These are phyloP conservation scores for Phaffia tasmanica DNA, from an alignment of 768 basidiomycete genomes.

Conservation along the genomic window DNA sequence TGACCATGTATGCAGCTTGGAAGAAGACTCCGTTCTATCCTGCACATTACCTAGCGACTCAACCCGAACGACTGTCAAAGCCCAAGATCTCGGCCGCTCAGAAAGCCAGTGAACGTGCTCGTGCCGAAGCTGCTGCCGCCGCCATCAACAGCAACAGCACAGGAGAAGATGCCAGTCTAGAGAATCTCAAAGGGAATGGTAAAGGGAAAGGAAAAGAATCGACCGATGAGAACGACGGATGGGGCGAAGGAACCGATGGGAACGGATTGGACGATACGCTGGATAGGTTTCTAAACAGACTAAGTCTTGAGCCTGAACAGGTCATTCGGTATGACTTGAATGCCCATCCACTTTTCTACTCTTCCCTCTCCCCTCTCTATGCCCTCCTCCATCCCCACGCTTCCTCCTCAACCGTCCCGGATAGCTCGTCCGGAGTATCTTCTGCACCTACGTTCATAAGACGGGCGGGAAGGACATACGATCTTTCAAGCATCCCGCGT, in stretches of 20 bases:
- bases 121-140: neutral
- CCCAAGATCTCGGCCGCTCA: conserved; percentile 4
- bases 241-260: conserved; percentile 56
- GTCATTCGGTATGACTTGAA: conserved; percentile 86
- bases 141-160: neutral
- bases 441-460: conserved; percentile 32
- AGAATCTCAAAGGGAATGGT: too few relatives aligned
- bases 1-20: neutral
- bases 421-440: conserved; percentile 40
- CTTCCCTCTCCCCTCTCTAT: conserved; percentile 58
- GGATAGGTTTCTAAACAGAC: conserved; percentile 65
- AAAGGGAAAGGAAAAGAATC: conserved; percentile 7
- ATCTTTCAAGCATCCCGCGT: conserved; percentile 46
- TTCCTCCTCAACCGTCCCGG: conserved; percentile 37
- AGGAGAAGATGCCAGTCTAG: neutral
- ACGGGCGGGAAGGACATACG: conserved; percentile 39
- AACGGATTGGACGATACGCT: conserved; percentile 68
- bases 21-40: conserved; percentile 25
- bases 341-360: conserved; percentile 72
- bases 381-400: conserved; percentile 43
- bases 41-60: conserved; percentile 29
- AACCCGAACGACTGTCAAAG: conserved; percentile 27
- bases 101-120: conserved; percentile 9
- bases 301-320: conserved; percentile 62
- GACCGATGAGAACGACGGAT: conserved; percentile 34